Evolutionary conservation across 2,329 filamentous ascomycete species (phyloP).

Genomic region (Colletotrichum lupini): DNA sequence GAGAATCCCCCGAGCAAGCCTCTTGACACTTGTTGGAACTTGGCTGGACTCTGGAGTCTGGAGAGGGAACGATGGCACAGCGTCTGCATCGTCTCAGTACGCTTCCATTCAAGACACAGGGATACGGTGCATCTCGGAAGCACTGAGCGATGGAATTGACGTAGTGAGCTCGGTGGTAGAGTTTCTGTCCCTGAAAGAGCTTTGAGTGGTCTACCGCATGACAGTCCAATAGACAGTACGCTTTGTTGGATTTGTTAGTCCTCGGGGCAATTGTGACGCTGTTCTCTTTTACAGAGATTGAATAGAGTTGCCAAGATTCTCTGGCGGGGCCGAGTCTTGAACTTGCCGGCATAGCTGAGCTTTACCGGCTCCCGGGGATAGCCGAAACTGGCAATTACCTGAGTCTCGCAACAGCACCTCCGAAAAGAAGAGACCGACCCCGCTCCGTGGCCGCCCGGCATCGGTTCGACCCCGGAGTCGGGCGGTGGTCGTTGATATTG

Average conservation of each 20-base stretch:
- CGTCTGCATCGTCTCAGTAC: not conserved
- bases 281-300: not conserved
- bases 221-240: not conserved
- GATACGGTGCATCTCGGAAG: not conserved
- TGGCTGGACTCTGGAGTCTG: not conserved
- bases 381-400: not conserved
- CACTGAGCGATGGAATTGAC: not conserved
- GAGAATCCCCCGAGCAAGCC: not conserved
- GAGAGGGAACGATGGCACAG: not conserved
- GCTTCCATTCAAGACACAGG: not conserved
- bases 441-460: not conserved
- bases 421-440: not conserved
- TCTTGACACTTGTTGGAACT: not conserved
- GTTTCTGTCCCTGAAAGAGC: not conserved
- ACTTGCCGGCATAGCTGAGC: not conserved
- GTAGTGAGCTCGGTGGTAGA: not conserved
- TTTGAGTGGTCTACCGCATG: not conserved
- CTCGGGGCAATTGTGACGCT: not conserved
- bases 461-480: not conserved
- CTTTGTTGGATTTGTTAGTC: not conserved
- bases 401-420: not conserved
- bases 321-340: not conserved
- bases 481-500: not conserved
- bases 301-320: not conserved
- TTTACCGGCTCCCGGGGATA: not conserved